These are phyloP conservation scores for Theileria equi DNA, from an alignment of 169 alveolate species.

Conservation along the genomic window DNA sequence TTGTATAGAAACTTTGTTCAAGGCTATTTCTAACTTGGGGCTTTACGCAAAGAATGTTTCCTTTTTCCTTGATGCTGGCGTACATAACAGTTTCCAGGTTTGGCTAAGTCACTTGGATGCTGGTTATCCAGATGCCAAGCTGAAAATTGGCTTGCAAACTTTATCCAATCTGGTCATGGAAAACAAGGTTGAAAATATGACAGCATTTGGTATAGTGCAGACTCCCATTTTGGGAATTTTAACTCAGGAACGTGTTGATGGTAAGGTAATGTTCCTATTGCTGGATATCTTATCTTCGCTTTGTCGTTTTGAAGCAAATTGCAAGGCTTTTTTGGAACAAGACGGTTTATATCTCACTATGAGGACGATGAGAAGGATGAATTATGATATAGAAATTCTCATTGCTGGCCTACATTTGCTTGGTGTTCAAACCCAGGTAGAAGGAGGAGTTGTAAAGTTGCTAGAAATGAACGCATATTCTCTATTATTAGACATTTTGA, in stretches of 20 bases:
- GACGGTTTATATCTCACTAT: conserved; percentile 79
- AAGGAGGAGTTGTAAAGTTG: conserved; percentile 76
- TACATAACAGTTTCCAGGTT: conserved; percentile 68
- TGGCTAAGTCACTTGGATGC: conserved; percentile 68
- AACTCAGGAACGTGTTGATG: conserved; percentile 76
- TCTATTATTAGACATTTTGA: conserved; percentile 74
- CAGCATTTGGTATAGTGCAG: conserved; percentile 80
- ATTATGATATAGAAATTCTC: conserved; percentile 79
- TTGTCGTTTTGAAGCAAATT: conserved; percentile 80
- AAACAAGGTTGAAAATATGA: conserved; percentile 81
- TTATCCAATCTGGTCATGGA: conserved; percentile 86
- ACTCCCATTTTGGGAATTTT: conserved; percentile 73
- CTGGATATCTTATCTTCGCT: conserved; percentile 82
- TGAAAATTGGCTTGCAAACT: conserved; percentile 83
- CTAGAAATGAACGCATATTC: conserved; percentile 82
- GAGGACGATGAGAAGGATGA: conserved; percentile 75
- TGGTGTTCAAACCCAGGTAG: conserved; percentile 76
- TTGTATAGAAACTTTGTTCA: conserved; percentile 81
- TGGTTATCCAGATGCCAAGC: conserved; percentile 38
- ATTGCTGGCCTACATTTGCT: conserved; percentile 83
- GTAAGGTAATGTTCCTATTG: conserved; percentile 77
- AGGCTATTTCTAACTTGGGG: conserved; percentile 83
- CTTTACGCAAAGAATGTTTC: conserved; percentile 80
- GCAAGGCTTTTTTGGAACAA: conserved; percentile 70
- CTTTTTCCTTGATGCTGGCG: conserved; percentile 72